Conservation (phyloP, 2,329 filamentous ascomycete species). For the Fusarium tanahbumbuense region DNA sequence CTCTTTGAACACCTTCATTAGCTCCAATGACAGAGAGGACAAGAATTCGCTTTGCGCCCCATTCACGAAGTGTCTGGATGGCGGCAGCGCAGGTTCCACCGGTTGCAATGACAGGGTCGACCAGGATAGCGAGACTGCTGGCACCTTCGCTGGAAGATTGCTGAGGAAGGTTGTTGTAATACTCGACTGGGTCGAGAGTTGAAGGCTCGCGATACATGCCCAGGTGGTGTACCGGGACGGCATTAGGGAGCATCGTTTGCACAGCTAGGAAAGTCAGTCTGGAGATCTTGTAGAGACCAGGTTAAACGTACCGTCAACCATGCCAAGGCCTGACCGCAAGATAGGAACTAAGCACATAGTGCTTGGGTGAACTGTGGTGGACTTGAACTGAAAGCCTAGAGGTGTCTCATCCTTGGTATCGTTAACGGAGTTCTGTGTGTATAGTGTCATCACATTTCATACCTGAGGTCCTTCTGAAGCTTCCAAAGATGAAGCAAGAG, state of each 20-base stretch:
- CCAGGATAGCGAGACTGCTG: constrained; percentile 77
- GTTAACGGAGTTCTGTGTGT: constrained; percentile 1
- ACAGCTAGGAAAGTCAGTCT: constrained; percentile 65
- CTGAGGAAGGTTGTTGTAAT: constrained; percentile 96
- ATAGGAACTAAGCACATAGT: constrained; percentile 88
- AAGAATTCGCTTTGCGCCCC: constrained; percentile 87
- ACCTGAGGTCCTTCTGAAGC: constrained; percentile 72
- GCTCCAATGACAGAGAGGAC: constrained; percentile 82
- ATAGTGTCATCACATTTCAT: constrained; percentile 37
- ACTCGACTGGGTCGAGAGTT: constrained; percentile 90
- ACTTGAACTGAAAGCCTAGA: constrained; percentile 80
- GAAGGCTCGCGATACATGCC: constrained; percentile 92
- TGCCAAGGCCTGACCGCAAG: constrained; percentile 88
- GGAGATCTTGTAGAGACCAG: neutral
- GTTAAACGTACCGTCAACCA: constrained; percentile 77
- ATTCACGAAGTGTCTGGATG: constrained; percentile 88
- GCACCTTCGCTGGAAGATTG: constrained; percentile 61
- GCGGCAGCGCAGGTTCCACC: constrained; percentile 90
- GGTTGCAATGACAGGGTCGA: constrained; percentile 94
- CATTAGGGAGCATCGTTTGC: constrained; percentile 81
- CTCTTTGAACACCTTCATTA: constrained; percentile 74
- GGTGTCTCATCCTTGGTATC: constrained; percentile 76
- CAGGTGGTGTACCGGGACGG: constrained; percentile 90
- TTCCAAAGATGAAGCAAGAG: constrained; percentile 73
- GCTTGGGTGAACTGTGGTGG: constrained; percentile 70